Percentiles rank a stretch among this genome's conserved stretches.
Evolutionary conservation across 495 filamentous ascomycete species (phyloP).

Genomic region (Aspergillus haitiensis): DNA sequence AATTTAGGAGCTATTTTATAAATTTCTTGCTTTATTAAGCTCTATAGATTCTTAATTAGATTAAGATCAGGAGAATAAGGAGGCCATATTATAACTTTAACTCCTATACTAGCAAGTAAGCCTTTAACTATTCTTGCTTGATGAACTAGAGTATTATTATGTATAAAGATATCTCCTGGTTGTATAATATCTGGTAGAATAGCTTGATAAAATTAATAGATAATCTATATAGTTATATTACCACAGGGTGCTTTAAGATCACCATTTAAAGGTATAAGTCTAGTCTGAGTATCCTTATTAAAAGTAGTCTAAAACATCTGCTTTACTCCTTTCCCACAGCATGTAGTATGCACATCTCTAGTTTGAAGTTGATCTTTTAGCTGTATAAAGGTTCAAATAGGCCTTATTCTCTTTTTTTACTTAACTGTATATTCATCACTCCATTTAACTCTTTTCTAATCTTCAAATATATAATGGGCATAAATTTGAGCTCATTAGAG

Average conservation of each 20-base stretch:
- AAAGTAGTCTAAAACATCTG: slow-evolving; percentile 11
- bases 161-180: slow-evolving; percentile 6
- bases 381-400: no score
- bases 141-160: slow-evolving; percentile 1
- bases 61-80: slow-evolving; percentile 3
- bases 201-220: slow-evolving; percentile 3
- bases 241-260: background rate
- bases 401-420: no score
- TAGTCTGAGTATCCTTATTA: slow-evolving; percentile 1
- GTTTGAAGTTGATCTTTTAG: no score
- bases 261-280: background rate
- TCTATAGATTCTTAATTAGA: slow-evolving; percentile 8
- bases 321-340: slow-evolving; percentile 2
- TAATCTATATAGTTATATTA: slow-evolving; percentile 1
- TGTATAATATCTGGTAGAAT: background rate
- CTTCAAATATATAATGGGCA: no score
- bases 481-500: no score
- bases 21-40: slow-evolving; percentile 1
- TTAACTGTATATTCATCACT: no score
- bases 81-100: slow-evolving; percentile 4
- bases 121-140: background rate
- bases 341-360: slow-evolving; percentile 5
- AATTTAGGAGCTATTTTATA: slow-evolving; percentile 6
- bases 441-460: no score
- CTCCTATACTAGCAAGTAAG: background rate